Percentiles rank a stretch among this genome's conserved stretches.
Evolutionary conservation across 2,329 filamentous ascomycete species (phyloP).

Genomic region (Curvularia eragrostidis): DNA sequence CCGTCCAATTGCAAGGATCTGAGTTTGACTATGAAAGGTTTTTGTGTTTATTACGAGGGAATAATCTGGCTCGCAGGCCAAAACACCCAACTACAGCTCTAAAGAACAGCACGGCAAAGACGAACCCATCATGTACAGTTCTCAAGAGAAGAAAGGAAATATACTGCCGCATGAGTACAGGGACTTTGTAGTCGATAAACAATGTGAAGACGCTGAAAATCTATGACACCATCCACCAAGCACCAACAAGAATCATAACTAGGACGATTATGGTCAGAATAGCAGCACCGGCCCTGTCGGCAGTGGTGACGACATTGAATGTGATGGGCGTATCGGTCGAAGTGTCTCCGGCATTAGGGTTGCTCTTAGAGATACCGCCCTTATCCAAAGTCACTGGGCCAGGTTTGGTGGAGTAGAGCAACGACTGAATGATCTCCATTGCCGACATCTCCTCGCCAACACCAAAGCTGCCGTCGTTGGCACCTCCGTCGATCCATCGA

Average conservation of each 20-base stretch:
- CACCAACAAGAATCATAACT: constrained; percentile 61
- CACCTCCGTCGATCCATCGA: constrained; percentile 51
- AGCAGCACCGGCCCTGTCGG: constrained; percentile 72
- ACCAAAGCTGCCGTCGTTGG: constrained; percentile 58
- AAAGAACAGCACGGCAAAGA: constrained; percentile 1
- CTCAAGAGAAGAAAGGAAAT: not conserved
- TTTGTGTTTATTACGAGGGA: constrained; percentile 1
- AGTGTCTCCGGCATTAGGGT: constrained; percentile 52
- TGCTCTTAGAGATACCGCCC: constrained; percentile 60
- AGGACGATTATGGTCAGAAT: constrained; percentile 68
- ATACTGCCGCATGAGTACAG: not conserved
- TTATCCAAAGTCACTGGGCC: constrained; percentile 56
- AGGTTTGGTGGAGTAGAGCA: constrained; percentile 44
- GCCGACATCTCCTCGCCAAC: constrained; percentile 67
- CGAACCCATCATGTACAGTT: not conserved
- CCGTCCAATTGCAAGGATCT: too few species aligned
- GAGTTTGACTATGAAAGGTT: not conserved
- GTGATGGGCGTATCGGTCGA: constrained; percentile 38
- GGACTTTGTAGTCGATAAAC: constrained; percentile 4
- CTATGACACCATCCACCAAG: constrained; percentile 60
- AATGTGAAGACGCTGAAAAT: constrained; percentile 2
- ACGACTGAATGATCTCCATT: constrained; percentile 60
- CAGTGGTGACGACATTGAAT: constrained; percentile 57
- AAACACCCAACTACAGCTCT: not conserved
- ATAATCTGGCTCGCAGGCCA: not conserved